phyloP scores from a whole-genome alignment of 805 yeast species.

The Metschnikowia kofuensis region DNA sequence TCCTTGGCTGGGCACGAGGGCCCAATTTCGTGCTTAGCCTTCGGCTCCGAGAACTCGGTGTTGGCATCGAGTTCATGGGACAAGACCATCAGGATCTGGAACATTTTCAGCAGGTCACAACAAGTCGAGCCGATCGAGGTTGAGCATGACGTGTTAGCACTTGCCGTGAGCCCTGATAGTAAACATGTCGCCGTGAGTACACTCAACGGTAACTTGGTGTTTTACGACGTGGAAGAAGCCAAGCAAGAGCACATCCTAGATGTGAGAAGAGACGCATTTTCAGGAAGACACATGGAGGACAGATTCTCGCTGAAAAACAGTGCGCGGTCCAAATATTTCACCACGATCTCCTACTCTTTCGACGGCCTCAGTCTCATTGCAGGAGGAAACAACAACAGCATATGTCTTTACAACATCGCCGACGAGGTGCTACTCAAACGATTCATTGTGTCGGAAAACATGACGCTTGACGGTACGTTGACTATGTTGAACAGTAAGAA shows the following conservation, averaged over 20 bases:
- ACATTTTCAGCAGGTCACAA: constrained; percentile 80
- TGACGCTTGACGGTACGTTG: constrained; percentile 87
- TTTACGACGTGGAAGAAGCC: constrained; percentile 81
- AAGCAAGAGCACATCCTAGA: constrained; percentile 81
- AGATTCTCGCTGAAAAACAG: constrained; percentile 79
- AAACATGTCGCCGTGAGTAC: constrained; percentile 85
- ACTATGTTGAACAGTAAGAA: constrained; percentile 73
- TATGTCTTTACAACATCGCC: constrained; percentile 86
- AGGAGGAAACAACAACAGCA: constrained; percentile 89
- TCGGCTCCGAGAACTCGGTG: constrained; percentile 72
- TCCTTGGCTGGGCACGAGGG: constrained; percentile 92
- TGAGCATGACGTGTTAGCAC: constrained; percentile 75
- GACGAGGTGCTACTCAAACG: constrained; percentile 83
- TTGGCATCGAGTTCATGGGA: constrained; percentile 97
- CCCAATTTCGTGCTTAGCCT: constrained; percentile 83
- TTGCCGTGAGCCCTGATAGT: constrained; percentile 91
- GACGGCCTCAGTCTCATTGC: constrained; percentile 89
- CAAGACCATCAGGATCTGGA: constrained; percentile 90
- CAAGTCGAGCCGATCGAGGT: constrained; percentile 89
- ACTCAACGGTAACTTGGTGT: constrained; percentile 79
- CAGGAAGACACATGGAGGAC: constrained; percentile 82
- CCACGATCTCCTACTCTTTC: constrained; percentile 77
- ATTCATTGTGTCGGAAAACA: constrained; percentile 82
- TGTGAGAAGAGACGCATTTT: constrained; percentile 79
- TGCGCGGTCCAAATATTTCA: constrained; percentile 78